Evolutionary conservation across 164 flowering plant genomes (phyloP).

Genomic region (Brasenia schreberi): DNA sequence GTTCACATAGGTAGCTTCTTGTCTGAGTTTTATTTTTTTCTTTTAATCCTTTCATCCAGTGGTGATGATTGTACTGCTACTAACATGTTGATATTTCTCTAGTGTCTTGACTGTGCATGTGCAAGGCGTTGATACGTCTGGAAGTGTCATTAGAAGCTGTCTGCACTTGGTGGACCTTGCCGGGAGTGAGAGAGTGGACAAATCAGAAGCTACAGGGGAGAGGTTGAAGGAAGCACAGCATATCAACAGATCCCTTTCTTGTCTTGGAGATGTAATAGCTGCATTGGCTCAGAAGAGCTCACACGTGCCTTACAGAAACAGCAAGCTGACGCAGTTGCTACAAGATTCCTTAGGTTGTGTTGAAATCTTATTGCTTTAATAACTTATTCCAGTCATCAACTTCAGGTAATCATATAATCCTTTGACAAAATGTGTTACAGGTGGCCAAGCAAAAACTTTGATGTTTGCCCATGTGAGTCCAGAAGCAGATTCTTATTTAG

Average conservation of each 20-base stretch:
- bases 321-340: conserved; percentile 86
- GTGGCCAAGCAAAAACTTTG: conserved; percentile 78
- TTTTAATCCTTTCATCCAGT: neutral
- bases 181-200: conserved; percentile 78
- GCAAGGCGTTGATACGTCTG: conserved; percentile 46
- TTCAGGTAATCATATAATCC: conserved; percentile 1
- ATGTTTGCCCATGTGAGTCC: conserved; percentile 95
- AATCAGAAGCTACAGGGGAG: conserved; percentile 73
- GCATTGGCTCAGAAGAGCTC: conserved; percentile 79
- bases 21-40: neutral
- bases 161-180: conserved; percentile 75
- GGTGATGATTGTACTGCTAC: conserved; percentile 3
- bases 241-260: conserved; percentile 73
- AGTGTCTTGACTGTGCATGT: conserved; percentile 58
- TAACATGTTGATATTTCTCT: conserved; percentile 5
- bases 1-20: conserved; percentile 62
- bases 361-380: neutral
- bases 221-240: conserved; percentile 73
- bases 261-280: conserved; percentile 78
- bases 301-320: conserved; percentile 77
- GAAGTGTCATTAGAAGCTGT: conserved; percentile 36
- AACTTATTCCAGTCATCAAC: neutral
- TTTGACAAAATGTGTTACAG: conserved; percentile 21
- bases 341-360: conserved; percentile 71
- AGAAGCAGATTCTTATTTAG: conserved; percentile 57